These are phyloP conservation scores for Leptodontidium sp. DNA, from an alignment of 2,329 filamentous ascomycete genomes.

Conservation along the genomic window DNA sequence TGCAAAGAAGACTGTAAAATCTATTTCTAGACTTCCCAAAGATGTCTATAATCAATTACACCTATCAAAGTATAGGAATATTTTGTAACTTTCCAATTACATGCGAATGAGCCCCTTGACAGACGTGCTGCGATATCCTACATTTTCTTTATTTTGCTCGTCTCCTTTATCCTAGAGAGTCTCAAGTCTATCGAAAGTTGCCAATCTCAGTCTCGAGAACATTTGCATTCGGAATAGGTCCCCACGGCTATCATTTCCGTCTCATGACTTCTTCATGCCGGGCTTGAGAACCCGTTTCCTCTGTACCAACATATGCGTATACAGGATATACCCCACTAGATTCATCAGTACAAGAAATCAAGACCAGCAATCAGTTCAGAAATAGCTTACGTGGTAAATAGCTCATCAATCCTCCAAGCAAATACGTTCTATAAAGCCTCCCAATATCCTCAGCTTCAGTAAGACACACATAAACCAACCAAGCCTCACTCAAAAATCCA, in stretches of 20 bases:
- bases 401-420: background rate
- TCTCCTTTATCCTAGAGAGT: no score
- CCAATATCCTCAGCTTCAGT: constrained; percentile 3
- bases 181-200: no score
- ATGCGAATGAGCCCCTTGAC: no score
- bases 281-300: background rate
- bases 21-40: no score
- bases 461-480: constrained; percentile 13
- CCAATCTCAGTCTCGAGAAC: no score
- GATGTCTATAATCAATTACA: no score
- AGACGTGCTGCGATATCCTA: no score
- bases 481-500: constrained; percentile 6
- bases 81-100: no score
- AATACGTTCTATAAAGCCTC: background rate
- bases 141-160: no score
- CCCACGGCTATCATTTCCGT: background rate
- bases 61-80: no score
- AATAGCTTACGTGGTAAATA: background rate
- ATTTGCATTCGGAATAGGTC: no score
- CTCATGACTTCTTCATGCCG: background rate
- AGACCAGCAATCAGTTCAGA: background rate
- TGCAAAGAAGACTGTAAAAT: no score
- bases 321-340: constrained; percentile 3
- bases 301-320: constrained; percentile 12
- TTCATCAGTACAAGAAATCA: background rate